Base-by-base conservation (phyloP, 164 flowering plant species). In the Annona cherimola region DNA sequence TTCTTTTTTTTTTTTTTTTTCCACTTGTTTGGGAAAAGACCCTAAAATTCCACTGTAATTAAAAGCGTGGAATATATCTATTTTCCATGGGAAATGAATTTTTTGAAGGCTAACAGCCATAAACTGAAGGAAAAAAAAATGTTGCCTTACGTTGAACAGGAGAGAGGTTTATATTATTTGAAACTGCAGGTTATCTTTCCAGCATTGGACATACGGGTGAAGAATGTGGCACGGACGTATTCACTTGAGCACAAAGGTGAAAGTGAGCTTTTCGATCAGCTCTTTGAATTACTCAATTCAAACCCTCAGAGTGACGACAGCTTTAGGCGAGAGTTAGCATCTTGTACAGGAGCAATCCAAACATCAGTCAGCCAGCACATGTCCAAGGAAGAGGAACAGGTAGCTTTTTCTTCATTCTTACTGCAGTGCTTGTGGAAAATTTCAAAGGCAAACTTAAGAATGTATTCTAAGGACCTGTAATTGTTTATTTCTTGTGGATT, bases 371-470 rank as follows among this genome's bases (percentile, higher is more conserved):
- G 85, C 73, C 97, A 94, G 84, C 97, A 94, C 81, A 89, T 94
- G 96, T 84, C 84, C 77, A 92, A 94, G 88, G 99, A 94, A 82
- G 99, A 94, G 79, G 94, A 90, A 70, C 99, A 94, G 97, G 99
- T 94, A 75, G 57, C 9, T 8, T 50, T 50, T 50, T 50, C 57
- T 50, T 50, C 16, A 9, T 50, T 5, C 11, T 50, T n/a, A n/a
- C 0, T 50, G 57, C 57, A 50, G 14, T 50, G 57, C 9, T 50
- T 7, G 57, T 50, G 9, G 57, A 50, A 50, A 50, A 16, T 50
- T 50, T 50, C 57, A 16, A 8, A 9, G 57, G 57, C 14, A 16
- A 50, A 50, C 9, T 16, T 0, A 16, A 50, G 14, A 50, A 16
- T 50, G 3, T 50, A 2, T 50, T 50, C 14, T 50, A 50, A 50